Evolutionary conservation across 2,329 filamentous ascomycete species (phyloP), one percentile per base, ranked within the genome.

Genomic region (Elsinoe ampelina): DNA sequence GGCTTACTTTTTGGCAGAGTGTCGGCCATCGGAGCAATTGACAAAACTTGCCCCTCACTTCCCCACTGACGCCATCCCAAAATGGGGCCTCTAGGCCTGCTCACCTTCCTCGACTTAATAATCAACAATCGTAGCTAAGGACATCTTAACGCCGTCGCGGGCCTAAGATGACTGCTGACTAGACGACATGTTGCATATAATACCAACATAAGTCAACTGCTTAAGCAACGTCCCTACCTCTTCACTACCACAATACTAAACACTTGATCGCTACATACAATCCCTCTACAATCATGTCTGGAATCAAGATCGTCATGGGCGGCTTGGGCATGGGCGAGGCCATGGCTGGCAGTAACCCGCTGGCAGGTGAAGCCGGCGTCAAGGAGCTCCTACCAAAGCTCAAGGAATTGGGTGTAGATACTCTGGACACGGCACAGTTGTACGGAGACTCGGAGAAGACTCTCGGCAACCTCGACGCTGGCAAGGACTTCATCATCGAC

Each of bases 401-500:
- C 2, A 66, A 71, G 36, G 64, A 67, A 11, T 48, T 65, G 19
- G 65, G 65, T 54, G 65, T 72, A 47, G 65, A 64, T 11, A 68
- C 61, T 43, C 65, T 75, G 50, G 73, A 75, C 63, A 71, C 72
- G 0, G 73, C 73, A 0, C 67, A 69, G 15, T 59, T 71, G 4
- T 77, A 79, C 59, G 63, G 63, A 8, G 64, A 70, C 20, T 74
- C 71, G 20, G 75, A 78, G 61, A 64, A 65, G 26, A 63, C 68
- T 13, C 68, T 79, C 0, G 75, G 76, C 50, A 58, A 69, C 15
- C 60, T 67, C 32, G 65, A 69, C 3, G 73, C 71, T 12, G 68
- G 69, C 34, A 66, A 71, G 1, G 62, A 67, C 34, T 77, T 78
- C 64, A 66, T 61, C 36, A 69, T 79, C 61, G 74, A 77, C 64